Evolutionary conservation across 306 rosid genomes (phyloP).

Genomic region (Adenanthera pavonina): DNA sequence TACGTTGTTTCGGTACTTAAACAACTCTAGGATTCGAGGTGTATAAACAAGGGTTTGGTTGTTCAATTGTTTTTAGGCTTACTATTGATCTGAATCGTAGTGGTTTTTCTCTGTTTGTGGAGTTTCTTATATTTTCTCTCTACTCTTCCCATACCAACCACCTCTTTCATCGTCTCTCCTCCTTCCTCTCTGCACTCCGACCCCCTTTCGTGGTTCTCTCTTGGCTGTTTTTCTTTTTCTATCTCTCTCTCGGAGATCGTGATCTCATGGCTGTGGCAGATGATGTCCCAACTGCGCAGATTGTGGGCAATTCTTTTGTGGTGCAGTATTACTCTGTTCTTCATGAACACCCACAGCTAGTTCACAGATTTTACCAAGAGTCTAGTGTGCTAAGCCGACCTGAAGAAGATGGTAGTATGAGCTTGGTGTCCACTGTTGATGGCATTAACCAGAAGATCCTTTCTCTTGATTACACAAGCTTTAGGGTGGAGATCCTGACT

Average conservation of each 20-base stretch:
- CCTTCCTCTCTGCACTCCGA: background rate
- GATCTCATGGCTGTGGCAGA: slow-evolving; percentile 6
- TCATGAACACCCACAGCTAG: slow-evolving; percentile 20
- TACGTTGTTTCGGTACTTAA: too few relatives aligned
- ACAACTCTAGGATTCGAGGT: too few relatives aligned
- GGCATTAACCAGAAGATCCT: slow-evolving; percentile 62
- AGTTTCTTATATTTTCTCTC: too few relatives aligned
- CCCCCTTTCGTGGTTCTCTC: background rate
- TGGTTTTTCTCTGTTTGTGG: too few relatives aligned
- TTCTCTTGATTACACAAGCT: slow-evolving; percentile 54
- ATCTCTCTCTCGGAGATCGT: background rate
- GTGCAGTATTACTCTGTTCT: slow-evolving; percentile 42
- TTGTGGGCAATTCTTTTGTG: slow-evolving; percentile 41
- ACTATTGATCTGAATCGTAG: too few relatives aligned
- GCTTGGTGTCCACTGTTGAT: slow-evolving; percentile 37
- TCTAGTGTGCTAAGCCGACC: slow-evolving; percentile 53
- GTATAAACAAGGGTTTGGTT: too few relatives aligned
- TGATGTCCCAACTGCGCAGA: background rate
- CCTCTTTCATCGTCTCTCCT: background rate
- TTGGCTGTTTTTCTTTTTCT: background rate
- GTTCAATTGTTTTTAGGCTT: too few relatives aligned
- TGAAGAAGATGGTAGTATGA: slow-evolving; percentile 46
- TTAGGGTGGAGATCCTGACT: slow-evolving; percentile 60
- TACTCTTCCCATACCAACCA: background rate
- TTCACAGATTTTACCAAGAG: slow-evolving; percentile 43